Evolutionary conservation across 306 rosid species (phyloP).

Genomic region (Quercus parvula): DNA sequence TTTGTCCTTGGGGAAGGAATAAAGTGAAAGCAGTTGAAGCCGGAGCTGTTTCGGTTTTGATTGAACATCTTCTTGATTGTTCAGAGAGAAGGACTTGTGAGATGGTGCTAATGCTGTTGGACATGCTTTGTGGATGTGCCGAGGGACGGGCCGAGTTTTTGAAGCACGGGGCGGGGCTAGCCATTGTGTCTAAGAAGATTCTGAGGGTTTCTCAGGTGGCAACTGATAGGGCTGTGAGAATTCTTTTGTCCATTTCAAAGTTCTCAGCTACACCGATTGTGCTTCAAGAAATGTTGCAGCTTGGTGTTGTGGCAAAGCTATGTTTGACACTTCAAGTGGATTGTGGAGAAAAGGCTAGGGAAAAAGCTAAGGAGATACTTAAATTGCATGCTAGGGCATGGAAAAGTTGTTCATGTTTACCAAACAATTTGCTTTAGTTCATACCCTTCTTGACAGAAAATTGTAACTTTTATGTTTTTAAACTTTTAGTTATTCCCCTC

Average conservation of each 20-base stretch:
- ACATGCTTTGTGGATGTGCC: constrained; percentile 57
- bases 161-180: constrained; percentile 66
- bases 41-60: constrained; percentile 48
- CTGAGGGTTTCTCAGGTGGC: constrained; percentile 66
- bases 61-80: constrained; percentile 55
- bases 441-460: constrained; percentile 21
- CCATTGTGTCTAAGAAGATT: constrained; percentile 70
- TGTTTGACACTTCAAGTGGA: constrained; percentile 71
- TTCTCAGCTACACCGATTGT: constrained; percentile 46
- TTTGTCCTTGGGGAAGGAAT: constrained; percentile 57
- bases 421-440: constrained; percentile 41
- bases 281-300: constrained; percentile 62
- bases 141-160: constrained; percentile 74
- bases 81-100: constrained; percentile 49
- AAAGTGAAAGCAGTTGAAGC: constrained; percentile 58
- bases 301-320: constrained; percentile 73
- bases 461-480: neutral
- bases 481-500: neutral
- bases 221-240: constrained; percentile 68
- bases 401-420: constrained; percentile 63
- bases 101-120: constrained; percentile 55
- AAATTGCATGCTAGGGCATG: constrained; percentile 57
- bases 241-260: constrained; percentile 42
- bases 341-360: constrained; percentile 66
- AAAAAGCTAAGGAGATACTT: constrained; percentile 69